phyloP scores from a whole-genome alignment of 352 stramenopile genomes.

The Phytophthora lateralis region DNA sequence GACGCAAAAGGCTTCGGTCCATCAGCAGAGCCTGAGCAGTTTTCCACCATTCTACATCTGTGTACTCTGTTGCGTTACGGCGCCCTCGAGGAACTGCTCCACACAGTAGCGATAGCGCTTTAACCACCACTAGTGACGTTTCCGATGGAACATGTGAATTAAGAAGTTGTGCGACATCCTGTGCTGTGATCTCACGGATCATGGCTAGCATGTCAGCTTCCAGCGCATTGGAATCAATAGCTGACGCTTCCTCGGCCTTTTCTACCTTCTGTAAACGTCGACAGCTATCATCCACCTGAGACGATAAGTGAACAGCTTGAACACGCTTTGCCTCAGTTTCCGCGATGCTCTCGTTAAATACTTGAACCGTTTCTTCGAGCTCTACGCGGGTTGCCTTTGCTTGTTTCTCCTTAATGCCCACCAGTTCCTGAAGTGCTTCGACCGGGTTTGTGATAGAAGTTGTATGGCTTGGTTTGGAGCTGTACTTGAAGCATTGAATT shows the following conservation, averaged over 20 bases:
- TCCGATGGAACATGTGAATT: slow-evolving; percentile 61
- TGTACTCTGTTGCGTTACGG: slow-evolving; percentile 68
- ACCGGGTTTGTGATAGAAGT: slow-evolving; percentile 13
- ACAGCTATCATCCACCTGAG: slow-evolving; percentile 61
- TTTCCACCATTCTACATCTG: slow-evolving; percentile 82
- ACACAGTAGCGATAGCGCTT: slow-evolving; percentile 76
- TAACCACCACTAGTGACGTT: slow-evolving; percentile 65
- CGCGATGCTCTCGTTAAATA: slow-evolving; percentile 75
- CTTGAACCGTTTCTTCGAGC: slow-evolving; percentile 48
- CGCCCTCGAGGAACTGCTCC: slow-evolving; percentile 59
- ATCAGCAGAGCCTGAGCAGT: slow-evolving; percentile 79
- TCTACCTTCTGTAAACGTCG: slow-evolving; percentile 61
- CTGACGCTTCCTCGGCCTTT: slow-evolving; percentile 48
- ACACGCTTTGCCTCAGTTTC: slow-evolving; percentile 73
- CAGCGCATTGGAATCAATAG: slow-evolving; percentile 55
- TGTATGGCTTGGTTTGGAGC: slow-evolving; percentile 21
- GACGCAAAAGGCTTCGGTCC: slow-evolving; percentile 69
- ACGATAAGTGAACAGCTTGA: slow-evolving; percentile 41
- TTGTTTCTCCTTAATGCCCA: slow-evolving; percentile 27
- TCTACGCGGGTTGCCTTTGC: slow-evolving; percentile 25
- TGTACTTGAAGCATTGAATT: slow-evolving; percentile 48
- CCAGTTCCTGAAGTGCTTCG: slow-evolving; percentile 26
- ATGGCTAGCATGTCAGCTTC: slow-evolving; percentile 65
- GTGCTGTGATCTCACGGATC: slow-evolving; percentile 73
- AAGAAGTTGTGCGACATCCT: slow-evolving; percentile 72